These are phyloP conservation scores for Kodamaea suecica DNA, from an alignment of 1,139 yeast genomes.

Conservation along the genomic window DNA sequence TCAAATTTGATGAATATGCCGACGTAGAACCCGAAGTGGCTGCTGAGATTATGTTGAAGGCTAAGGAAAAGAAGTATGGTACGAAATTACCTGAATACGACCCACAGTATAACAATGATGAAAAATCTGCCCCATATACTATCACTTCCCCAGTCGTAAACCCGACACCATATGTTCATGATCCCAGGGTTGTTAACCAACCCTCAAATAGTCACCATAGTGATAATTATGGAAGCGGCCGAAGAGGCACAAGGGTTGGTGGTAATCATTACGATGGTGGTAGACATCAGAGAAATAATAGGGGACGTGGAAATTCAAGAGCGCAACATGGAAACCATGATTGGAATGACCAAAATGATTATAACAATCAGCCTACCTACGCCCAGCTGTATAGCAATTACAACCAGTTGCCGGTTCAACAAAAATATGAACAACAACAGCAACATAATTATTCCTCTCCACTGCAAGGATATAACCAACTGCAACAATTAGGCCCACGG, in stretches of 20 bases:
- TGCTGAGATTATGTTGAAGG: slow-evolving; percentile 42
- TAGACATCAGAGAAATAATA: background rate
- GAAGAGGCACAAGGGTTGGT: background rate
- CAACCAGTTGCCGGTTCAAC: background rate
- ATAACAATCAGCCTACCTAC: background rate
- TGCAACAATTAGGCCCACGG: slow-evolving; percentile 14
- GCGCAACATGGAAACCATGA: background rate
- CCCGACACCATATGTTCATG: slow-evolving; percentile 5
- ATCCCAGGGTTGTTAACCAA: slow-evolving; percentile 1
- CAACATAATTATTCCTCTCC: background rate
- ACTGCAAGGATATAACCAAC: slow-evolving; percentile 4
- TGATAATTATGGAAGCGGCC: background rate
- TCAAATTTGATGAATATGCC: slow-evolving; percentile 80
- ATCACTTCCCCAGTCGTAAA: too few relatives aligned
- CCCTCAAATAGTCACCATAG: too few relatives aligned
- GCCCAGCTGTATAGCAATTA: background rate
- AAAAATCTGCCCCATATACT: slow-evolving; percentile 13
- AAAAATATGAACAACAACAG: background rate
- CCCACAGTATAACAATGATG: background rate
- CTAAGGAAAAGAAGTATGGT: slow-evolving; percentile 21
- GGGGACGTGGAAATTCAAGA: background rate
- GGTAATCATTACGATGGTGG: background rate
- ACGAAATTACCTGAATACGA: background rate
- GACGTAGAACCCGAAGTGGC: slow-evolving; percentile 65
- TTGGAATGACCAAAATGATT: too few relatives aligned